Percentiles rank a stretch among this genome's conserved stretches.
Evolutionary conservation across 495 filamentous ascomycete genomes (phyloP).

Genomic region (Chlorociboria aeruginascens): DNA sequence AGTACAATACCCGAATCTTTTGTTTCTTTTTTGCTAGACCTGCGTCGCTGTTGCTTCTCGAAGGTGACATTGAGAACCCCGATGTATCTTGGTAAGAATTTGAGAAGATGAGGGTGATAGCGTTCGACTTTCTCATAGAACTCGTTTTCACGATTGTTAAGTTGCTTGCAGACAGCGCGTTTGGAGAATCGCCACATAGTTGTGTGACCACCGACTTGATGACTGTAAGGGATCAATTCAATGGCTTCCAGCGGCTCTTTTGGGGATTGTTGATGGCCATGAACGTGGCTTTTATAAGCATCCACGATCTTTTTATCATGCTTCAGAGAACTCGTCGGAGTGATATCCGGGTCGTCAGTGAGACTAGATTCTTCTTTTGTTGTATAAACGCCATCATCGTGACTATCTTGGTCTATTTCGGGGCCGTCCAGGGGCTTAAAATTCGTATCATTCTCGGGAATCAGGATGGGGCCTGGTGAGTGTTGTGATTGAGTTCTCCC

Average conservation of each 20-base stretch:
- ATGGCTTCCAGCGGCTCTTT: conserved; percentile 75
- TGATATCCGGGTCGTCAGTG: conserved; percentile 21
- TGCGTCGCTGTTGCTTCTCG: conserved; percentile 65
- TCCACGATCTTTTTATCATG: conserved; percentile 15
- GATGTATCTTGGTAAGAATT: conserved; percentile 92
- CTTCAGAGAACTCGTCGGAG: conserved; percentile 21
- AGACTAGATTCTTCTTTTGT: conserved; percentile 19
- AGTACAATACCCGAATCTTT: neutral
- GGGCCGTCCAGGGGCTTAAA: conserved; percentile 40
- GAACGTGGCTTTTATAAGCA: conserved; percentile 27
- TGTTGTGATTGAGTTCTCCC: conserved; percentile 18
- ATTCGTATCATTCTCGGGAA: conserved; percentile 35
- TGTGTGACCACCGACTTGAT: conserved; percentile 94
- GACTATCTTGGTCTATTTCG: conserved; percentile 25
- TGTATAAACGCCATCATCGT: conserved; percentile 23
- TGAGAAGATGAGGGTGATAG: conserved; percentile 76
- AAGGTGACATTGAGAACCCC: conserved; percentile 96
- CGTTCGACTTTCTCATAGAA: conserved; percentile 95
- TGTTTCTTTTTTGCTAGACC: conserved; percentile 33
- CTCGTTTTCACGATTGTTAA: conserved; percentile 94
- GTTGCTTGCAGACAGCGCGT: conserved; percentile 91
- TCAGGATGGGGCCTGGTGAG: conserved; percentile 27
- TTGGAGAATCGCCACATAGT: conserved; percentile 93
- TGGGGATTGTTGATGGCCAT: conserved; percentile 30
- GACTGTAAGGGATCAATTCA: conserved; percentile 90